Evolutionary conservation across 2,329 filamentous ascomycete species (phyloP), one percentile per base, ranked within the genome.

Genomic region (Zasmidium angulare): DNA sequence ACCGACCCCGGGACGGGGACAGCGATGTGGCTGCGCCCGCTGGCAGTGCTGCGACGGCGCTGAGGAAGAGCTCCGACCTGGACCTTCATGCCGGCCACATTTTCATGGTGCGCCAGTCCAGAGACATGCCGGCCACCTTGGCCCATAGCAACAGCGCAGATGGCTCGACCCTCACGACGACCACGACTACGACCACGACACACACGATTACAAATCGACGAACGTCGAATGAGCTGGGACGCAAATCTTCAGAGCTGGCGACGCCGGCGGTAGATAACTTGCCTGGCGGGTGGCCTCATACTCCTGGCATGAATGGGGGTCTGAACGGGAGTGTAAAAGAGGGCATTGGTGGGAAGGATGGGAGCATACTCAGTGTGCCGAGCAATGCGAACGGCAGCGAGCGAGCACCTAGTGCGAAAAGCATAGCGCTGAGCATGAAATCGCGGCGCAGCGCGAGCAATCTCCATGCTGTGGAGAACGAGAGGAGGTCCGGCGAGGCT

Each of bases 71-170:
- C 50, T 60, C 56, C 60, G 64, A 66, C 59, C 65, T 69, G 50
- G 36, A 43, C n/a, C 63, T 66, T 58, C 67, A 71, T 70, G 71
- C 66, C 55, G 66, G 62, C 54, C 59, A 64, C 63, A 68, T 70
- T 59, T 73, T 77, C 76, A 76, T 79, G 76, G 74, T 77, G 36
- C 60, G 58, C 70, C 73, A 78, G 72, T 71, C 71, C 62, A 68
- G 78, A 71, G 78, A 78, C 63, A 84, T 84, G 82, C 80, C 81
- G 73, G 78, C 78, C 65, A 73, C 68, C 69, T 75, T 63, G 29
- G 54, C 50, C 57, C 53, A 56, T 52, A 59, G 55, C 46, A 50
- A 52, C 50, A 47, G 70, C 71, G 36, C 7, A 43, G 36, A 17
- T 43, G 36, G 36, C 36, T 43, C 36, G 36, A 17, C 12, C 74